Conservation (phyloP, 352 stramenopile species). For the Phytopythium ostracodes region DNA sequence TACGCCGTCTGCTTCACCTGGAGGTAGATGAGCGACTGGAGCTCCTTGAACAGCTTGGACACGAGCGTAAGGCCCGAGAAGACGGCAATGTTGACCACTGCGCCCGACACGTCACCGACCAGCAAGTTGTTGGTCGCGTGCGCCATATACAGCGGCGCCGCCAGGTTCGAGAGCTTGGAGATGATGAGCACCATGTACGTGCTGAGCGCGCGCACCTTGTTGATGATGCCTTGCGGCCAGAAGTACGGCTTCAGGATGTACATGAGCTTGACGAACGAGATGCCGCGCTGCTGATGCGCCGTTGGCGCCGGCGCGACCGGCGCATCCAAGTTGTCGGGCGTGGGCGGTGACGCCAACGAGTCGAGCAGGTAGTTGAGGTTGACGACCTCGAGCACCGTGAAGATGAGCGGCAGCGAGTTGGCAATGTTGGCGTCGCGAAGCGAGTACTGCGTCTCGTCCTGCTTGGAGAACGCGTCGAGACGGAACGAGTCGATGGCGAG, state of each 20-base stretch:
- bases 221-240: constrained; percentile 66
- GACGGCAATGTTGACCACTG: constrained; percentile 57
- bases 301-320: constrained; percentile 18
- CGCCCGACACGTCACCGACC: constrained; percentile 36
- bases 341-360: constrained; percentile 35
- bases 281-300: constrained; percentile 34
- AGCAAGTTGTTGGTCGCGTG: constrained; percentile 91
- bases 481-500: constrained; percentile 71
- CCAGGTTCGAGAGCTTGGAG: constrained; percentile 92
- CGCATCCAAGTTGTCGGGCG: constrained; percentile 21
- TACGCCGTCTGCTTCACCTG: constrained; percentile 97
- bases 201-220: constrained; percentile 78
- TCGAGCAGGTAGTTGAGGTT: constrained; percentile 68
- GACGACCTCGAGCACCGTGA: constrained; percentile 79
- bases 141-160: constrained; percentile 92
- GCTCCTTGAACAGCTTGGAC: constrained; percentile 92
- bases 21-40: constrained; percentile 93
- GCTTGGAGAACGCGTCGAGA: constrained; percentile 58
- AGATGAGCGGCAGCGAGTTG: constrained; percentile 81
- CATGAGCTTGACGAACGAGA: constrained; percentile 81
- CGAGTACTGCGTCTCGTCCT: constrained; percentile 44
- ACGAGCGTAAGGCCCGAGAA: constrained; percentile 86
- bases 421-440: constrained; percentile 72
- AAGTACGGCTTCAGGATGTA: constrained; percentile 88
- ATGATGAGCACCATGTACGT: constrained; percentile 93